Base-by-base conservation (phyloP, 2,329 filamentous ascomycete species). In the Microthyrium microscopicum region DNA sequence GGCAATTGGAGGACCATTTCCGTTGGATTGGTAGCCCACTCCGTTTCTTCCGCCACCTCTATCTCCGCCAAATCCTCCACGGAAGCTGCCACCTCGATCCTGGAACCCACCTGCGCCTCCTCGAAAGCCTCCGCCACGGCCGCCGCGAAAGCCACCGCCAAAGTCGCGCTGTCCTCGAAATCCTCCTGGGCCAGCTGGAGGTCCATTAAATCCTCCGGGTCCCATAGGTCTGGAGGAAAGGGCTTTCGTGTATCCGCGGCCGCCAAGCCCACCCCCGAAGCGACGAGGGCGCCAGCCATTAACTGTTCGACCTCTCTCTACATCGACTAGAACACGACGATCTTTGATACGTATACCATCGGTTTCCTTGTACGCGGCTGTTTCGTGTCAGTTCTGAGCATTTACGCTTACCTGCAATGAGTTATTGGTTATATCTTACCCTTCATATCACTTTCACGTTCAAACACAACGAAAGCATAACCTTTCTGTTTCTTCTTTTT, bases 391-490 rank as follows among this genome's bases (percentile, higher is more conserved):
- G n/a, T n/a, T 9, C 9, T 25, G 13, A 25, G 22, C 9, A 9
- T 25, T 25, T 9, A 12, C 9, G 22, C 22, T 25, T 25, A 9
- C 22, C 34, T 40, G 42, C 36, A 33, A 40, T 20, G 36, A 30
- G 22, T 12, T 16, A 36, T n/a, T 29, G 42, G 19, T 33, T 31
- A 30, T 24, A 26, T 9, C n/a, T 24, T 91, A 94, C 85, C 84
- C 83, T 91, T 91, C 85, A 95, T 94, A 54, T 95, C 89, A 58
- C 87, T 85, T 60, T 95, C 89, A 55, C 82, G 77, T 58, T 95
- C 87, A 53, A 87, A 98, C 35, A 95, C 82, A 45, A 98, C 78
- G 52, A 98, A 98, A 40, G 83, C 89, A 56, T 98, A 98, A 40
- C 89, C 89, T 48, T 77, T 70, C 50, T 91, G 81, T 59, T 85